phyloP scores from a whole-genome alignment of 768 basidiomycete species.

The Piloderma croceum region DNA sequence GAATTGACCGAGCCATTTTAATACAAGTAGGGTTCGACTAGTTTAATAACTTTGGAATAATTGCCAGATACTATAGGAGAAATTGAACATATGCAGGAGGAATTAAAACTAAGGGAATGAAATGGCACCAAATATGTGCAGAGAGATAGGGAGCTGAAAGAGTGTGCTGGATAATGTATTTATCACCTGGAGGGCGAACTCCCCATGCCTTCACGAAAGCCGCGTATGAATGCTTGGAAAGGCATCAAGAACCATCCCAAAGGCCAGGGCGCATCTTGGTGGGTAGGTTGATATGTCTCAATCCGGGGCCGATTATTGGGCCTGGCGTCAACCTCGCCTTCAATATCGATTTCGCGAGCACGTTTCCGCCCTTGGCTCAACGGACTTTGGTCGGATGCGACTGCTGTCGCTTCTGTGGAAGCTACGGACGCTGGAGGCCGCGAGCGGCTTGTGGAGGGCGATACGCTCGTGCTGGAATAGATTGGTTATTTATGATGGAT shows the following conservation, averaged over 20 bases:
- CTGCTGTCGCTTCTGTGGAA: conserved; percentile 35
- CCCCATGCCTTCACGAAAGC: conserved; percentile 57
- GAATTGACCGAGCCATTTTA: too few species aligned
- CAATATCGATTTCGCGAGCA: conserved; percentile 37
- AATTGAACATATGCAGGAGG: not conserved
- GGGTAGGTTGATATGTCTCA: conserved; percentile 38
- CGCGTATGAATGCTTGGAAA: conserved; percentile 58
- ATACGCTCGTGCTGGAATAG: conserved; percentile 1
- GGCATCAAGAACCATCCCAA: conserved; percentile 60
- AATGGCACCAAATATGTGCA: conserved; percentile 1
- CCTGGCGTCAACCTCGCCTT: conserved; percentile 33
- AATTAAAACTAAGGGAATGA: not conserved
- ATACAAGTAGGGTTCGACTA: not conserved
- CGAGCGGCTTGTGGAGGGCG: conserved; percentile 3
- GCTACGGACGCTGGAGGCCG: conserved; percentile 12
- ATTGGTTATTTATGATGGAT: conserved; percentile 14
- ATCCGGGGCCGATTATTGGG: conserved; percentile 49
- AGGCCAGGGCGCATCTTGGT: conserved; percentile 40
- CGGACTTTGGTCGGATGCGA: conserved; percentile 21
- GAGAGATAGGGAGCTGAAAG: not conserved
- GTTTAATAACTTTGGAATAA: not conserved
- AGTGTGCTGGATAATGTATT: not conserved
- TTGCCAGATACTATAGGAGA: not conserved
- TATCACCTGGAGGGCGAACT: not conserved
- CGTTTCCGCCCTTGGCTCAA: conserved; percentile 40